Evolutionary conservation across 2,329 filamentous ascomycete genomes (phyloP).

Genomic region (Aureobasidium zeae): DNA sequence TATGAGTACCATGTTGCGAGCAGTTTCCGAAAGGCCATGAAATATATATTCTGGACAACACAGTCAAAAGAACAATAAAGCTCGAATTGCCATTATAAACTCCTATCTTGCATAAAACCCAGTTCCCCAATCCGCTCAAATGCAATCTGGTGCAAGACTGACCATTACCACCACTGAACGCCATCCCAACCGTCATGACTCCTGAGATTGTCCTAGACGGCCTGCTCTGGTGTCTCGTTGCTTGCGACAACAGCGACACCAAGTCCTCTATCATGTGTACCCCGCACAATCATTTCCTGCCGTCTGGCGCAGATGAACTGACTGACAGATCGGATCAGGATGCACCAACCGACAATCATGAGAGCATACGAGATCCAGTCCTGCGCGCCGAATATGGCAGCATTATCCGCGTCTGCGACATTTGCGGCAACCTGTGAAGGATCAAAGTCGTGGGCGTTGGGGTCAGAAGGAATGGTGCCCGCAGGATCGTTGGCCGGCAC

Average conservation of each 20-base stretch:
- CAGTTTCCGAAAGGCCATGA: no score
- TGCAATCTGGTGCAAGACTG: slow-evolving; percentile 14
- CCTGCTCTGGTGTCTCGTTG: slow-evolving; percentile 66
- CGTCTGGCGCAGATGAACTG: slow-evolving; percentile 81
- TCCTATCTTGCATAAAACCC: no score
- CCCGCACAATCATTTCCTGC: slow-evolving; percentile 86
- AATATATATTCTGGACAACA: no score
- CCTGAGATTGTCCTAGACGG: slow-evolving; percentile 28
- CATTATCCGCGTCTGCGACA: slow-evolving; percentile 24
- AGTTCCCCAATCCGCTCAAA: slow-evolving; percentile 11
- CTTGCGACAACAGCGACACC: slow-evolving; percentile 78
- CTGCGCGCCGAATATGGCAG: slow-evolving; percentile 55
- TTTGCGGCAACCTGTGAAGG: slow-evolving; percentile 54
- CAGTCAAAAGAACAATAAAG: no score
- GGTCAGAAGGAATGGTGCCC: slow-evolving; percentile 59
- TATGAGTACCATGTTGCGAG: no score
- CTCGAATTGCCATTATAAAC: no score
- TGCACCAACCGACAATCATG: slow-evolving; percentile 98
- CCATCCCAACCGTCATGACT: background rate
- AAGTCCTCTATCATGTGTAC: slow-evolving; percentile 82
- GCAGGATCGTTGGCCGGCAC: slow-evolving; percentile 32
- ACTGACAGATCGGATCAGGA: slow-evolving; percentile 84
- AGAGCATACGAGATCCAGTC: slow-evolving; percentile 88
- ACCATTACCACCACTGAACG: slow-evolving; percentile 11
- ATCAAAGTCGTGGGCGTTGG: slow-evolving; percentile 84